Conservation (phyloP, 148 eudicot genomes). For the Gaultheria prostrata region DNA sequence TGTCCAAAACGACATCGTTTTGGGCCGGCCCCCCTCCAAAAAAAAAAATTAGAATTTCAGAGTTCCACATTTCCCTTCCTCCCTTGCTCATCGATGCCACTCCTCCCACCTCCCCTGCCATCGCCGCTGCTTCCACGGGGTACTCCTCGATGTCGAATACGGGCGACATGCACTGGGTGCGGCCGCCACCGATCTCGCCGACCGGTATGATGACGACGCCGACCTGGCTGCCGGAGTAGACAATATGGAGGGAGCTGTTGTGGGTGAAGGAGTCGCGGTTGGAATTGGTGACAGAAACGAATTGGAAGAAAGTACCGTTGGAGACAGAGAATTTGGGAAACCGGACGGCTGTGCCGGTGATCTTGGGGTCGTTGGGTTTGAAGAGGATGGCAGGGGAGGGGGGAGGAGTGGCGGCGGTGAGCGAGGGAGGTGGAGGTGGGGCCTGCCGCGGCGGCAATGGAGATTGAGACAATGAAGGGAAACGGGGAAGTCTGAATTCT, state of each 20-base stretch:
- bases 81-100: slow-evolving; percentile 9
- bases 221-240: slow-evolving; percentile 51
- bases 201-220: slow-evolving; percentile 88
- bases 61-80: neutral
- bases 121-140: slow-evolving; percentile 26
- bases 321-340: slow-evolving; percentile 66
- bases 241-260: slow-evolving; percentile 82
- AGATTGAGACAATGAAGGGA: too few species aligned
- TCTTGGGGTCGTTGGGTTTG: slow-evolving; percentile 69
- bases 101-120: too few species aligned
- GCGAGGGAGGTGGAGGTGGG: slow-evolving; percentile 38
- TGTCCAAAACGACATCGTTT: too few species aligned
- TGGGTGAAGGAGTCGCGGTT: slow-evolving; percentile 82
- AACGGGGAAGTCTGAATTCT: too few species aligned
- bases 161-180: slow-evolving; percentile 68
- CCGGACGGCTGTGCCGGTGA: slow-evolving; percentile 63
- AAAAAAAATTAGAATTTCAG: too few species aligned
- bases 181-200: slow-evolving; percentile 61
- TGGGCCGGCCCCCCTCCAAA: too few species aligned
- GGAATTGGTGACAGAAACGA: slow-evolving; percentile 71
- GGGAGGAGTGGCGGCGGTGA: slow-evolving; percentile 42
- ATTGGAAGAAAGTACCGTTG: slow-evolving; percentile 74
- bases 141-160: slow-evolving; percentile 59
- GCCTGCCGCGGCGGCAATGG: too few species aligned
- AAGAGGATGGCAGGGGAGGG: slow-evolving; percentile 31